Evolutionary conservation across 768 basidiomycete species (phyloP), one percentile per base, ranked within the genome.

Genomic region (Brasilioporus rufonigricans): DNA sequence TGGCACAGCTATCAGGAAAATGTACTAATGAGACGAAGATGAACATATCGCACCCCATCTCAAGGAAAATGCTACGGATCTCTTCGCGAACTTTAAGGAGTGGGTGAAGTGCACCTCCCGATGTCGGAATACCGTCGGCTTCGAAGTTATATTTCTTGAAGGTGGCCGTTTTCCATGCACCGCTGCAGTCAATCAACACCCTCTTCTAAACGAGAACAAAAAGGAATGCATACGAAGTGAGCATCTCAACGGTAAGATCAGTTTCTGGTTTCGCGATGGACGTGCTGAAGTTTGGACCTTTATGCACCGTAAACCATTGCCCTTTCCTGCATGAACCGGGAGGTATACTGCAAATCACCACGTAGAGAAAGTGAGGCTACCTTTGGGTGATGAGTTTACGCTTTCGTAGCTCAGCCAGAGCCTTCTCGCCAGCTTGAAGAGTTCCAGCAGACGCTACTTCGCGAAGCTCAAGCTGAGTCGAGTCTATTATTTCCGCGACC

Each of bases 141-240:
- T 96, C 94, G 63, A 98, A 98, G 74, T 99, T 99, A 75, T 98
- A 99, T 71, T 95, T 94, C 71, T 99, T 99, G 82, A 91, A 99
- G 10, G 80, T 81, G 1, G 96, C 82, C 0, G 85, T 87, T 73
- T 97, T 95, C 97, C 97, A 98, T 18, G 91, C 76, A 8, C 95
- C 97, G 36, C 96, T 98, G 63, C 6, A 19, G 16, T 35, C 23
- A 27, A 49, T 61, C 52, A 59, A 56, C 27, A 6, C 24, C 33
- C 11, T 29, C 36, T 44, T 24, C 4, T 19, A 43, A 51, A 41
- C 9, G 1, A 39, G 33, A 33, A 9, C 4, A 41, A 35, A 35
- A 38, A 57, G 0, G 32, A 36, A 31, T 19, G 23, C 90, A 41
- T 65, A 98, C 96, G 91, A 91, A 50, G 85, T 79, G 23, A 99